phyloP scores from a whole-genome alignment of 805 yeast species.

The Starmera pachycereana region DNA sequence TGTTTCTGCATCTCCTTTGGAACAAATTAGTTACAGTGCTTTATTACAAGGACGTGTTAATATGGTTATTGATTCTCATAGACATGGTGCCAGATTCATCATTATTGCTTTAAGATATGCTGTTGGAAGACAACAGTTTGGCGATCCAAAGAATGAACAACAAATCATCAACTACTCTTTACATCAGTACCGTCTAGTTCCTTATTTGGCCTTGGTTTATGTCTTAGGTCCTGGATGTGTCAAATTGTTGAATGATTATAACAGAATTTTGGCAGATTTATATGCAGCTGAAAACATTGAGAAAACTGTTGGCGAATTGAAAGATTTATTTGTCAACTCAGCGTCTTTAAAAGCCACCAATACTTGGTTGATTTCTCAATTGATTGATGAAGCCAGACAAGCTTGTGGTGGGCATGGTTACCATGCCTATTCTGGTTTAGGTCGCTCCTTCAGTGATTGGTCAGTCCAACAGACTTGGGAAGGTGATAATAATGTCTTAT shows the following conservation, averaged over 20 bases:
- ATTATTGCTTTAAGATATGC: slow-evolving; percentile 87
- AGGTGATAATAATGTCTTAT: slow-evolving; percentile 86
- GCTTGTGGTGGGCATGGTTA: slow-evolving; percentile 96
- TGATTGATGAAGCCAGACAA: slow-evolving; percentile 86
- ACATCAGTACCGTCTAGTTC: slow-evolving; percentile 81
- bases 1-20: slow-evolving; percentile 67
- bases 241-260: slow-evolving; percentile 45
- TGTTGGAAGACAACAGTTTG: slow-evolving; percentile 82
- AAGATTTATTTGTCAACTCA: slow-evolving; percentile 71
- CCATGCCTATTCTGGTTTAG: slow-evolving; percentile 86
- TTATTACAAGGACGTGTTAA: slow-evolving; percentile 80
- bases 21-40: slow-evolving; percentile 83
- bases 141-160: slow-evolving; percentile 43
- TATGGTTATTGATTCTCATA: slow-evolving; percentile 80
- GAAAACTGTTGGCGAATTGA: slow-evolving; percentile 49
- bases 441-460: slow-evolving; percentile 84
- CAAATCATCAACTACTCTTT: slow-evolving; percentile 79
- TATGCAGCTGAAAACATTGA: slow-evolving; percentile 38
- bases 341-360: slow-evolving; percentile 84
- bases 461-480: slow-evolving; percentile 99
- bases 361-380: slow-evolving; percentile 75
- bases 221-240: slow-evolving; percentile 65
- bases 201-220: slow-evolving; percentile 72
- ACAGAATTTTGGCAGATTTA: slow-evolving; percentile 38
- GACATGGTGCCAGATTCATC: slow-evolving; percentile 67